Base-by-base conservation (phyloP, 768 basidiomycete genomes). In the Pleurotus eryngii region DNA sequence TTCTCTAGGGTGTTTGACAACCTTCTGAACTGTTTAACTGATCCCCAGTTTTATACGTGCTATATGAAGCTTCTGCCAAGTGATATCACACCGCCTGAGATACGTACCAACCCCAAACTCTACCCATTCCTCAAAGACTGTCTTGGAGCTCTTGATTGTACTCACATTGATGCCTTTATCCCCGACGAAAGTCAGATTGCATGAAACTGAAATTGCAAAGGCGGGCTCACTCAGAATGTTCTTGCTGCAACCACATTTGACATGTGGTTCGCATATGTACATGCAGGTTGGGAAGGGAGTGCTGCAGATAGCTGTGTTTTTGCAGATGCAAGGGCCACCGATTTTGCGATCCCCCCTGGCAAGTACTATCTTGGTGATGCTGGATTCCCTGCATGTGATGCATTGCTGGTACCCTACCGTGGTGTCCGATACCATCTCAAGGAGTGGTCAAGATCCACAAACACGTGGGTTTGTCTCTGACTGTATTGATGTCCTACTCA, bases 231-330 rank as follows among this genome's bases (percentile, higher is more conserved):
- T 0, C 74, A 74, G 42, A 80, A 80, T 56, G 62, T 61, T 12
- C 66, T 80, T 6, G 73, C 74, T 12, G 65, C 56, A 2, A 74
- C 69, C 11, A 61, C 61, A 0, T 77, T 76, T 49, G 49, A 65
- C 30, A 51, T 77, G 26, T 38, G 54, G 1, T 78, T 79, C 49
- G 60, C 64, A 4, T 80, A 77, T 60, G 45, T 75, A 5, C 59
- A 74, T 3, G 70, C 65, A 55, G 74, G 76, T 1, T 78, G 72
- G 70, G 76, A 80, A 42, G 77, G 76, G 0, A 71, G 68, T 37
- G 65, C 66, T 4, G 64, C 74, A 3, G 74, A 79, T 68, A 61
- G 67, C 14, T 57, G 60, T 0, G 64, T 77, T 17, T 77, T 64
- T 61, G 38, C 65, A 4, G 47, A 72, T 62, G 69, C 73, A 3